phyloP scores from a whole-genome alignment of 2,329 filamentous ascomycete species.

The Tolypocladium amazonense region DNA sequence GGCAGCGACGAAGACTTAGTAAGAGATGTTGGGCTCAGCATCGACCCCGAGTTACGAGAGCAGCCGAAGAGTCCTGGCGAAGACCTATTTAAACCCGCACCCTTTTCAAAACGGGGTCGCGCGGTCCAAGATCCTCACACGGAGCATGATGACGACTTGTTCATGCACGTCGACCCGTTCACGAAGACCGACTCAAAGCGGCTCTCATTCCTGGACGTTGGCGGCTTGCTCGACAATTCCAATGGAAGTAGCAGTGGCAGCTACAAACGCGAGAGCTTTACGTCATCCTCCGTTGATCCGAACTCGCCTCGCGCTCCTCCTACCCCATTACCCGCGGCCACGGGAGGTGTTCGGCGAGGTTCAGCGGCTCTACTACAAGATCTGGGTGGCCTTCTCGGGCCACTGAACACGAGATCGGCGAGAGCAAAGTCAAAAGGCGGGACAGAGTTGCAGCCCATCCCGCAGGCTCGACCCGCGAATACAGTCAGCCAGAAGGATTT shows the following conservation, averaged over 20 bases:
- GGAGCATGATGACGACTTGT: slow-evolving; percentile 33
- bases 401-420: slow-evolving; percentile 22
- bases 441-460: slow-evolving; percentile 37
- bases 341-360: slow-evolving; percentile 37
- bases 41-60: slow-evolving; percentile 40
- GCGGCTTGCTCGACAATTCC: slow-evolving; percentile 55
- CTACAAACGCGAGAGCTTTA: slow-evolving; percentile 28
- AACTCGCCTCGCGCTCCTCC: slow-evolving; percentile 22
- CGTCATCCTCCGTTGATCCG: slow-evolving; percentile 29
- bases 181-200: slow-evolving; percentile 20
- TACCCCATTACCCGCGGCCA: slow-evolving; percentile 33
- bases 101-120: slow-evolving; percentile 18
- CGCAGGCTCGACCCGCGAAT: slow-evolving; percentile 26
- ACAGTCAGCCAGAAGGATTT: slow-evolving; percentile 17
- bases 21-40: slow-evolving; percentile 63
- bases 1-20: slow-evolving; percentile 90
- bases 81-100: slow-evolving; percentile 24
- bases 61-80: slow-evolving; percentile 13
- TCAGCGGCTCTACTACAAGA: slow-evolving; percentile 50
- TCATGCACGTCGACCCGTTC: slow-evolving; percentile 25
- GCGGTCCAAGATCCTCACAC: slow-evolving; percentile 25
- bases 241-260: slow-evolving; percentile 17
- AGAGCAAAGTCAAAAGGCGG: slow-evolving; percentile 20
- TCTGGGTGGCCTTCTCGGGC: slow-evolving; percentile 40
- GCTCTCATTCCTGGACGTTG: slow-evolving; percentile 79